These are phyloP conservation scores for Phytophthora sp. DNA, from an alignment of 352 stramenopile species.

Conservation along the genomic window DNA sequence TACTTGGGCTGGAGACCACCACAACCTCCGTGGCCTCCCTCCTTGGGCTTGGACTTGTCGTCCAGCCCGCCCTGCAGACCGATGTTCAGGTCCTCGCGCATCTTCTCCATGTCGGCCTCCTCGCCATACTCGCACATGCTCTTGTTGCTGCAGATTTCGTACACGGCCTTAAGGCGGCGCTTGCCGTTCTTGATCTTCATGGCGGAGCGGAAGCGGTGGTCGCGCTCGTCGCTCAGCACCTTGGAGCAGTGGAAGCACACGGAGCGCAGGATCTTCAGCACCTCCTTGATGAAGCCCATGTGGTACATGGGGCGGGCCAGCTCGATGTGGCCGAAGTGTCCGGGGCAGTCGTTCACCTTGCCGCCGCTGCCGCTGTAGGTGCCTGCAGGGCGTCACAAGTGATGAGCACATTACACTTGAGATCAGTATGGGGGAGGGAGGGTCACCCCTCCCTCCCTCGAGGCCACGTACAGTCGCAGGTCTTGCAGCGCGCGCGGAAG, in stretches of 20 bases:
- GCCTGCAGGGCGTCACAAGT: slow-evolving; percentile 25
- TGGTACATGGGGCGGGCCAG: slow-evolving; percentile 97
- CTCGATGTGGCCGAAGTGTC: slow-evolving; percentile 99
- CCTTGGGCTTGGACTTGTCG: slow-evolving; percentile 83
- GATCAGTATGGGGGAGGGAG: background rate
- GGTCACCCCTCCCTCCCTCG: background rate
- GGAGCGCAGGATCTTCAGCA: slow-evolving; percentile 92
- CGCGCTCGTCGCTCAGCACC: slow-evolving; percentile 92
- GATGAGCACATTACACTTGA: slow-evolving; percentile 12
- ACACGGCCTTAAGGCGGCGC: slow-evolving; percentile 93
- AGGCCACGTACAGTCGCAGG: slow-evolving; percentile 83
- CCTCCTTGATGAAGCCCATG: slow-evolving; percentile 97
- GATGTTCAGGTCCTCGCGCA: slow-evolving; percentile 88
- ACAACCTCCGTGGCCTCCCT: slow-evolving; percentile 83
- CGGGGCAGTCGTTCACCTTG: slow-evolving; percentile 97
- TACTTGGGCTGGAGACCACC: slow-evolving; percentile 95
- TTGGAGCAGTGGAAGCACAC: slow-evolving; percentile 99
- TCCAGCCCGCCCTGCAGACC: slow-evolving; percentile 83
- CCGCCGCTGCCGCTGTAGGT: slow-evolving; percentile 91
- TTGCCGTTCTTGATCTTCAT: slow-evolving; percentile 92
- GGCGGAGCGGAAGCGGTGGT: slow-evolving; percentile 78
- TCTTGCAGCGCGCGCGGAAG: slow-evolving; percentile 90
- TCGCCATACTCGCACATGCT: slow-evolving; percentile 89
- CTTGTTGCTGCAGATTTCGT: slow-evolving; percentile 94
- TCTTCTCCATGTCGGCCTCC: slow-evolving; percentile 89